Conservation (phyloP, 176 grass and related monocot species). For the Alloteropsis semialata region DNA sequence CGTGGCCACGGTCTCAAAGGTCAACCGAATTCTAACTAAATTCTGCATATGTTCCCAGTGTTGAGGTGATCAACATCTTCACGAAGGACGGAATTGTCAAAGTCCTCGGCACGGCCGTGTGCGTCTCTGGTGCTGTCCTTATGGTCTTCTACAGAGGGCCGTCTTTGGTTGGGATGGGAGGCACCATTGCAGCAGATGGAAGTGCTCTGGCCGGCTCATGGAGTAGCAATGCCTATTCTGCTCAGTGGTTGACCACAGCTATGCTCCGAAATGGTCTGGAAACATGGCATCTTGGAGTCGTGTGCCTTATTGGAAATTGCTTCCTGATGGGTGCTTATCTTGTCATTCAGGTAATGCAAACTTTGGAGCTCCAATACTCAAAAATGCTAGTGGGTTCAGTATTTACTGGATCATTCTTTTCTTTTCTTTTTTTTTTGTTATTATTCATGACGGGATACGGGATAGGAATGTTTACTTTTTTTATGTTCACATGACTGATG, state of each 20-base stretch:
- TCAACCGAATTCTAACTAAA: not conserved
- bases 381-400: not conserved
- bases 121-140: conserved; percentile 65
- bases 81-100: conserved; percentile 63
- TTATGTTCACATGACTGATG: not conserved
- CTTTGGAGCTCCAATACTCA: not conserved
- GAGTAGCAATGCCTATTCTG: conserved; percentile 25
- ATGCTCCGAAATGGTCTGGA: conserved; percentile 33
- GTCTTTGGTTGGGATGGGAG: conserved; percentile 54
- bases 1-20: not conserved
- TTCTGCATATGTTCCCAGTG: conserved; percentile 15
- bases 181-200: not conserved
- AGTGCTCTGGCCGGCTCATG: conserved; percentile 1
- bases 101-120: conserved; percentile 62
- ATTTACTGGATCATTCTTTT: not conserved
- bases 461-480: not conserved
- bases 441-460: not conserved
- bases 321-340: conserved; percentile 89
- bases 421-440: not conserved
- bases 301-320: conserved; percentile 85
- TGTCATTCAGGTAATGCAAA: conserved; percentile 71
- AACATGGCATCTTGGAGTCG: conserved; percentile 64
- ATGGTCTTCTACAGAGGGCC: conserved; percentile 87
- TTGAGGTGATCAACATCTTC: conserved; percentile 68
- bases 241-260: conserved; percentile 33